Percentiles rank a stretch among this genome's conserved stretches.
Conservation (phyloP, 495 filamentous ascomycete species). For the Rhypophila decipiens region DNA sequence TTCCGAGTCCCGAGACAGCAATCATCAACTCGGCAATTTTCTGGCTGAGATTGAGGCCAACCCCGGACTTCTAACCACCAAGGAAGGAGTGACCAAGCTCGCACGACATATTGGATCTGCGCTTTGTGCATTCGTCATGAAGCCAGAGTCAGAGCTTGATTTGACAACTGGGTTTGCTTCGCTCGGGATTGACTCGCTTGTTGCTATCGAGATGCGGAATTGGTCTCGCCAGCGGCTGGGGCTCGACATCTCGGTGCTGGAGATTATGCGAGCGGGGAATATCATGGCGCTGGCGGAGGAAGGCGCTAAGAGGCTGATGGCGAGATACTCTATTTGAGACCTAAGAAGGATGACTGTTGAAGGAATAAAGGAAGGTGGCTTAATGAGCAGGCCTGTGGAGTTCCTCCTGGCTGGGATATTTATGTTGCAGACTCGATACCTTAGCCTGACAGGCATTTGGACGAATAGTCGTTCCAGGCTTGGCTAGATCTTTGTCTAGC, state of each 20-base stretch:
- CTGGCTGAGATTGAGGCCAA: not conserved
- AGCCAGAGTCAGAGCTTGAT: not conserved
- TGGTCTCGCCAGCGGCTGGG: not conserved
- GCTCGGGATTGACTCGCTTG: conserved; percentile 14
- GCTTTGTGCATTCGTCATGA: not conserved
- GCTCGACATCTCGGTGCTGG: not conserved
- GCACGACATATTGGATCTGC: conserved; percentile 5
- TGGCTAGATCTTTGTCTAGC: no score
- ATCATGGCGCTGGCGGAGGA: not conserved
- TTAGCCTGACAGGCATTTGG: no score
- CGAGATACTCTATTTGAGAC: no score
- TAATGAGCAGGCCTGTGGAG: no score
- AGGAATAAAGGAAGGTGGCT: no score
- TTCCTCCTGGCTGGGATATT: no score
- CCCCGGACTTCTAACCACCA: not conserved
- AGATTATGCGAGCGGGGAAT: not conserved
- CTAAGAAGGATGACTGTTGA: no score
- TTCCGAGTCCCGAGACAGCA: not conserved
- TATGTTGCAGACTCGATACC: no score
- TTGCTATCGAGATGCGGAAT: conserved; percentile 17
- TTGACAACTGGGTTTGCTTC: not conserved
- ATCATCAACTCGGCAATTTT: not conserved
- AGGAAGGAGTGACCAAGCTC: not conserved
- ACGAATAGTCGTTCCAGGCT: no score
- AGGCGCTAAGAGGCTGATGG: not conserved